Evolutionary conservation across 208 protist species (phyloP), one percentile per base, ranked within the genome.

Genomic region (Trypanosoma congolense): DNA sequence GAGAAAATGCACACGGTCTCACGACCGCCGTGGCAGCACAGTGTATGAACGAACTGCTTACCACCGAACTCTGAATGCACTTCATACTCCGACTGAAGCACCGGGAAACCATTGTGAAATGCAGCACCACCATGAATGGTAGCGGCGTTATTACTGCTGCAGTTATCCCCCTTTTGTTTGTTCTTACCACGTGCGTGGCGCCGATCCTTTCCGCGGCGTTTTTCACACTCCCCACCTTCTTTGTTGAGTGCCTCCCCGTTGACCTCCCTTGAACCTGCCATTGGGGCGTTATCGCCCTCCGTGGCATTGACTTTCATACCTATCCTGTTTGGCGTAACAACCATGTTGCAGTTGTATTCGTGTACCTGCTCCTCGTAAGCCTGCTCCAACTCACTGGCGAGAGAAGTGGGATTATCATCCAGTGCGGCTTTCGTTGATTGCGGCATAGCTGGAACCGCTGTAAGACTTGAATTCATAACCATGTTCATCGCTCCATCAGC

Each of bases 11-110:
- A 55, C 9, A 61, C 56, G 1, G 49, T 44, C 29, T 45, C 45
- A 54, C 56, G 57, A 21, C 44, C 62, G 16, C 76, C 70, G 57
- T 89, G 80, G 9, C 80, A 80, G 4, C 70, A 64, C 6, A 92
- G 55, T 18, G 62, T 50, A 26, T 88, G 62, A 29, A 70, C 43
- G 50, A 61, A 74, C 29, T 35, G 33, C 29, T 56, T 49, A n/a
- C 21, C 25, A 43, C 50, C 40, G 5, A 6, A 38, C 33, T 40
- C 31, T n/a, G 22, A 9, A 21, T 10, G 28, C 18, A 4, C 4
- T 14, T 6, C 21, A 28, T 51, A 40, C 24, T 52, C 26, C 16
- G 29, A 18, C 36, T 52, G 2, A 16, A 29, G 8, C 18, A 30
- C 6, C 9, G 35, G 33, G 30, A 26, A 31, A 14, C 29, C 12